Evolutionary conservation across 495 filamentous ascomycete species (phyloP).

Genomic region (Parmelia sp.): DNA sequence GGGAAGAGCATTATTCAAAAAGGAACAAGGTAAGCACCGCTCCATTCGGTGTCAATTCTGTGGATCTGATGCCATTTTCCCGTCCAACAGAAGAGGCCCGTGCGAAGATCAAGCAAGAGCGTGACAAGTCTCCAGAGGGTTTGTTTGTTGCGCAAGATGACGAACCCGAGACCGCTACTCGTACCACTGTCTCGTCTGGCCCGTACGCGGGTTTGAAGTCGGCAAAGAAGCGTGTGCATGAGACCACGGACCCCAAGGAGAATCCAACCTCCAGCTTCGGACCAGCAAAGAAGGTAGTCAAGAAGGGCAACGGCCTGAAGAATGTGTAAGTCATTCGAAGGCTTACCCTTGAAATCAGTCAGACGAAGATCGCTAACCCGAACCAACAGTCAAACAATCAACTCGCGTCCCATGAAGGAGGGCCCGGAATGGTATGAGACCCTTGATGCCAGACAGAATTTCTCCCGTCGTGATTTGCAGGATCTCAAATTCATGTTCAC

Average conservation of each 20-base stretch:
- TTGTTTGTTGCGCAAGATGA: not conserved
- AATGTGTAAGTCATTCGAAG: not conserved
- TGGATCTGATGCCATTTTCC: not conserved
- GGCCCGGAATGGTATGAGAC: not conserved
- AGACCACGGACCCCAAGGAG: not conserved
- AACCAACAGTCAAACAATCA: not conserved
- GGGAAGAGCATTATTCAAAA: not conserved
- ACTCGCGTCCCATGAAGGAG: not conserved
- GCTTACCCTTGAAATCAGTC: not conserved
- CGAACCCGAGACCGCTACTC: too few species aligned
- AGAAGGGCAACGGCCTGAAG: not conserved
- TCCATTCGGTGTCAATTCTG: not conserved
- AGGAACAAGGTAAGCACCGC: not conserved
- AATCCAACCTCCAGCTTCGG: not conserved
- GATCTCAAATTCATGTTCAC: slow-evolving; percentile 5
- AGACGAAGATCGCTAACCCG: not conserved
- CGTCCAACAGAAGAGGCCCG: not conserved
- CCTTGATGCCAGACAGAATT: not conserved
- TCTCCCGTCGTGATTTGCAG: slow-evolving; percentile 5
- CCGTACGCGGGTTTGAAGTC: not conserved
- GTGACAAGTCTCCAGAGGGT: not conserved
- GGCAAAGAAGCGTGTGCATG: not conserved
- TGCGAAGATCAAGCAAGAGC: not conserved
- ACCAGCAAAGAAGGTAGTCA: slow-evolving; percentile 4
- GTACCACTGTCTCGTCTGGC: not conserved